Conservation (phyloP, 352 stramenopile genomes). For the Phytophthora pinifolia region DNA sequence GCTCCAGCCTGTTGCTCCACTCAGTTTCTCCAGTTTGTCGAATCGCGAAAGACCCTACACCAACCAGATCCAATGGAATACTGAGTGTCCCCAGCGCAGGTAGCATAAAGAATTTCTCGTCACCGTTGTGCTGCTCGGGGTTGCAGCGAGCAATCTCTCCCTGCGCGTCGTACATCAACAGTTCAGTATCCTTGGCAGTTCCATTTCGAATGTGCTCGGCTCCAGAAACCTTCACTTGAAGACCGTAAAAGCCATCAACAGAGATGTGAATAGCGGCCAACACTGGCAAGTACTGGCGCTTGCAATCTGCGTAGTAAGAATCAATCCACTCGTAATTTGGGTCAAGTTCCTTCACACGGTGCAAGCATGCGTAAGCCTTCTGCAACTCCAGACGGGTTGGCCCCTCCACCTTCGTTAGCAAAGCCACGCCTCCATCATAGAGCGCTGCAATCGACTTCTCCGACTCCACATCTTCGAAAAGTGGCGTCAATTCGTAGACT, state of each 20-base stretch:
- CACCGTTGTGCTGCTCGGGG: conserved; percentile 41
- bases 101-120: conserved; percentile 61
- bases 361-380: conserved; percentile 74
- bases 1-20: conserved; percentile 76
- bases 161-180: conserved; percentile 62
- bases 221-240: conserved; percentile 79
- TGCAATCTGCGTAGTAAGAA: conserved; percentile 73
- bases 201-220: conserved; percentile 77
- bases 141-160: conserved; percentile 57
- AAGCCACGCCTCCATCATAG: conserved; percentile 66
- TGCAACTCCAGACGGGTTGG: conserved; percentile 60
- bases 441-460: conserved; percentile 66
- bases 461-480: conserved; percentile 72
- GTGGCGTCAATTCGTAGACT: conserved; percentile 73
- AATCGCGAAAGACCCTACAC: conserved; percentile 74
- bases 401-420: conserved; percentile 69
- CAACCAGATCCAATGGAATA: conserved; percentile 79
- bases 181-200: conserved; percentile 73
- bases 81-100: conserved; percentile 50
- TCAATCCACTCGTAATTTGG: conserved; percentile 85
- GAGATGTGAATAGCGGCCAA: conserved; percentile 69
- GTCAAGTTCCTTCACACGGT: conserved; percentile 65
- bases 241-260: conserved; percentile 69
- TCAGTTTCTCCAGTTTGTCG: conserved; percentile 82
- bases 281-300: conserved; percentile 67